Base-by-base conservation (phyloP, 108 stramenopile genomes). In the Fragilaria crotonensis region DNA sequence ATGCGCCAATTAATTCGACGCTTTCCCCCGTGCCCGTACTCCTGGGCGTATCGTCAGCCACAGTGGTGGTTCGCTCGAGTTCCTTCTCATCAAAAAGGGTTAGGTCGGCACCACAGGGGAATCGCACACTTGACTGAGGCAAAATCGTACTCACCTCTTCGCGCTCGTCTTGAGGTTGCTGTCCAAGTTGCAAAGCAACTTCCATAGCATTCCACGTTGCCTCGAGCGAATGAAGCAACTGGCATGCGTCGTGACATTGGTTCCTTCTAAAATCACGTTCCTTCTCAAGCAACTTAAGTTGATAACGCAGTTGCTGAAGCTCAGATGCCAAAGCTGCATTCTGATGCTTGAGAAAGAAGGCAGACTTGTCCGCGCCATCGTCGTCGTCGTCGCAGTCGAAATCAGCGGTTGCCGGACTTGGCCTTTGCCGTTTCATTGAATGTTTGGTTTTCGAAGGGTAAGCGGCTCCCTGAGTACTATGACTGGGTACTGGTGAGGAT, bases 341-440 rank as follows among this genome's bases (percentile, higher is more conserved):
- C 62, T 90, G 88, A 60, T 83, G 82, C 33, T 80, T 71, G 25
- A 94, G 59, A 47, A 78, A 92, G 65, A 88, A 92, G 1, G 72
- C 48, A 23, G 62, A 48, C 20, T 72, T 63, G 57, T 77, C 66
- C 18, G 67, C 70, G 20, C 77, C 71, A 17, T 70, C 80, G 23
- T 83, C 80, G 28, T 77, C 81, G 33, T 79, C 78, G 29, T 73
- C 77, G 26, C 66, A 54, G 26, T 68, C 57, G 26, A 55, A 31
- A 3, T 52, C n/a, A 3, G 60, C 26, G 9, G 47, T 30, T 32
- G 54, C 19, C 17, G 20, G 18, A 19, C n/a, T 45, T 46, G 25
- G 45, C 45, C 33, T 22, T 59, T 59, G 31, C 27, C 48, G 25
- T 59, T 64, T 57, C 63, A 62, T 77, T n/a, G n/a, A n/a, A n/a